Base-by-base conservation (phyloP, 2,329 filamentous ascomycete species). In the Sarocladium oryzae region DNA sequence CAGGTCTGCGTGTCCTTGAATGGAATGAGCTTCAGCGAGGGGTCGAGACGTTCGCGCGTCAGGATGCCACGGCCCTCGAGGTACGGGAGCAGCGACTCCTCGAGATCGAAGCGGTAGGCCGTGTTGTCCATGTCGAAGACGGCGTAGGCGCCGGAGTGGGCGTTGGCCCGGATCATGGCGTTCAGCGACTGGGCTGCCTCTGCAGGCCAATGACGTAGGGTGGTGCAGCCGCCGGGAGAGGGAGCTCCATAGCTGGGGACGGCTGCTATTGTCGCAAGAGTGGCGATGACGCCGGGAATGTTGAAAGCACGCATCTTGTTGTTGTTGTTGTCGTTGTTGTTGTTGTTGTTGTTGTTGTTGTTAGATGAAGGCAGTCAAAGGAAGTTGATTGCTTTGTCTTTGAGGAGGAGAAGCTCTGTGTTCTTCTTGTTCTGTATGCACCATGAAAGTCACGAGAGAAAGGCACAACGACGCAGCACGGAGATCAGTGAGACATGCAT, bases 101-200 rank as follows among this genome's bases (percentile, higher is more conserved):
- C 69, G 10, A 73, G 56, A 49, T 73, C 71, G 49, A 61, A 71
- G 46, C 63, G 64, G 33, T 67, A 73, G 55, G 65, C 67, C 2
- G 71, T 73, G 58, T 73, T 73, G 62, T 73, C 71, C 70, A 73
- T 72, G 60, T 73, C 69, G 41, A 71, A 71, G 21, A 68, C 62
- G 11, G 69, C 69, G 40, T 68, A 71, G 49, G 63, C 62, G 21
- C 66, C 65, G 41, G 61, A 55, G 60, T 70, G 60, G 20, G 67
- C 66, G 51, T 71, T 70, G 50, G 57, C 57, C 1, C 59, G 56
- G 51, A 71, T 71, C 69, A 71, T 69, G 30, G 56, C 56, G 51
- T 67, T 60, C 45, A 71, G 60, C 2, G 63, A 58, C 21, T 57
- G 58, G 4, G 69, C 69, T 0, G 68, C 69, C 6, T 58, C 55